These are phyloP conservation scores for Syncephalastrum monosporum DNA, from an alignment of 371 early-diverging fungal genomes.

Conservation along the genomic window DNA sequence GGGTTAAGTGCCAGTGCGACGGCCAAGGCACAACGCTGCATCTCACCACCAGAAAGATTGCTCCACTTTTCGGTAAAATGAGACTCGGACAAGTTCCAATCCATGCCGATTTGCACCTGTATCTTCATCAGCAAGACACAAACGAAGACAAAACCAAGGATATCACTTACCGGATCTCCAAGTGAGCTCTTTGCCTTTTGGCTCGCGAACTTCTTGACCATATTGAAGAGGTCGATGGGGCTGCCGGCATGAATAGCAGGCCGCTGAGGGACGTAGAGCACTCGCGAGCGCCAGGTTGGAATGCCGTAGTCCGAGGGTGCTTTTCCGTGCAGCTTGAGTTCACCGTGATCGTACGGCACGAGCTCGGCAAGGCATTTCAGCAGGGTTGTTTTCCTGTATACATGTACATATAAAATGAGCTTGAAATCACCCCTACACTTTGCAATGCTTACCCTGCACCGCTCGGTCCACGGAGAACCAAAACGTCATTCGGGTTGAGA, in stretches of 20 bases:
- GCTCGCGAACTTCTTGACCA: slow-evolving; percentile 52
- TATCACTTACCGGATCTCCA: slow-evolving; percentile 56
- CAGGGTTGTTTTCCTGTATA: slow-evolving; percentile 76
- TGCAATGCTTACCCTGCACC: slow-evolving; percentile 63
- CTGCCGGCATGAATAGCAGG: slow-evolving; percentile 74
- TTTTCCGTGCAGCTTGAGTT: slow-evolving; percentile 56
- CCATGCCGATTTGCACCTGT: slow-evolving; percentile 52
- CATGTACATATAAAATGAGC: neutral
- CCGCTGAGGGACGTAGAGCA: slow-evolving; percentile 88
- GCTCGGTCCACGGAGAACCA: slow-evolving; percentile 73
- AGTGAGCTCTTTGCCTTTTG: slow-evolving; percentile 44
- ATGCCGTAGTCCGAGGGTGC: slow-evolving; percentile 63
- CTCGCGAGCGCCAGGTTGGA: slow-evolving; percentile 73
- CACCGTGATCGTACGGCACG: slow-evolving; percentile 63
- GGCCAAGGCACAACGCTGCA: slow-evolving; percentile 82
- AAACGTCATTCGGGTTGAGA: slow-evolving; percentile 54
- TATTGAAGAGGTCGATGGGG: slow-evolving; percentile 67
- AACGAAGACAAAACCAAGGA: neutral
- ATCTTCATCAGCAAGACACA: too few relatives aligned
- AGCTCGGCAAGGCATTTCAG: slow-evolving; percentile 83
- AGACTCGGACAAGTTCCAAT: slow-evolving; percentile 68
- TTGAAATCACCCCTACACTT: neutral
- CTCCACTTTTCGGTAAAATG: slow-evolving; percentile 78
- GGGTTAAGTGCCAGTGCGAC: slow-evolving; percentile 80
- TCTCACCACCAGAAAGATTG: slow-evolving; percentile 86